Conservation (phyloP, 176 grass and related monocot genomes). For the Oryza nivara region DNA sequence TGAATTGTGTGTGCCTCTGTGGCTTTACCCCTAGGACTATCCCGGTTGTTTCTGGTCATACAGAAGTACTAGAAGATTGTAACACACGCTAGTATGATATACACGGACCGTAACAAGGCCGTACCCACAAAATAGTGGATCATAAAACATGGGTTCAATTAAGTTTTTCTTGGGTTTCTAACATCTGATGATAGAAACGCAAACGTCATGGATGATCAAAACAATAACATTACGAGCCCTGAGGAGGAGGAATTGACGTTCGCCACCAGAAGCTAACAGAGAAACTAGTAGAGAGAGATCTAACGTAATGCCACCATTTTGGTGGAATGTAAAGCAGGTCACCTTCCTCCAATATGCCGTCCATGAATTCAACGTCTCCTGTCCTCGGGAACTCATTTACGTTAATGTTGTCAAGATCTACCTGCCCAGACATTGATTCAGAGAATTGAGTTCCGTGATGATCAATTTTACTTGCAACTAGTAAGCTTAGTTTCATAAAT, state of each 20-base stretch:
- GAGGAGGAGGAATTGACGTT: conserved; percentile 38
- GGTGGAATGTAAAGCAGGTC: conserved; percentile 96
- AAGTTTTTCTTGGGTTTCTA: conserved; percentile 30
- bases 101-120: conserved; percentile 21
- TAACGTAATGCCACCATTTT: conserved; percentile 98
- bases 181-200: conserved; percentile 31
- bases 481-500: not conserved
- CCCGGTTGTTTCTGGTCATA: not conserved
- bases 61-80: not conserved
- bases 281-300: conserved; percentile 87
- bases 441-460: conserved; percentile 17
- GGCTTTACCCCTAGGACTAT: not conserved
- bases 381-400: conserved; percentile 52
- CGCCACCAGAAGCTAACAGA: conserved; percentile 94
- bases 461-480: conserved; percentile 19
- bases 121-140: conserved; percentile 33
- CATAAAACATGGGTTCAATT: conserved; percentile 25
- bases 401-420: conserved; percentile 87
- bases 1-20: not conserved
- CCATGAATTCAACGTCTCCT: conserved; percentile 71
- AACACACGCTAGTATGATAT: conserved; percentile 20
- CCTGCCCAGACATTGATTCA: conserved; percentile 54
- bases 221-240: conserved; percentile 31
- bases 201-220: conserved; percentile 35
- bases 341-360: conserved; percentile 86